Evolutionary conservation across 805 yeast species (phyloP).

Genomic region (Isabelozyma pseudorhagii): DNA sequence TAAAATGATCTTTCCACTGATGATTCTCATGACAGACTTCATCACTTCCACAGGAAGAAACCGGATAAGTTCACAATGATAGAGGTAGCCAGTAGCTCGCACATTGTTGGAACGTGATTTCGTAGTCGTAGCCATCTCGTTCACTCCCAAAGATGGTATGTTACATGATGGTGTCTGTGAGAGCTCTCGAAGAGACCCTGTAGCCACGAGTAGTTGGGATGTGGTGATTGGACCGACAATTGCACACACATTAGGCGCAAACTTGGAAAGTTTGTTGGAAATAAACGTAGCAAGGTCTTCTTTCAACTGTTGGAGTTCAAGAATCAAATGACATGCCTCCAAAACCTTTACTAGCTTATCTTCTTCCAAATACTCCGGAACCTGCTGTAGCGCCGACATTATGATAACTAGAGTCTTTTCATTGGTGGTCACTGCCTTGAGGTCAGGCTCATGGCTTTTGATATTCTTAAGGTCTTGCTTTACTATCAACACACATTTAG

Average conservation of each 20-base stretch:
- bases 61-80: conserved; percentile 56
- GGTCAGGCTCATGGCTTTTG: conserved; percentile 25
- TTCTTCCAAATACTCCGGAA: conserved; percentile 17
- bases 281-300: conserved; percentile 49
- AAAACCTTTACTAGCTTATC: conserved; percentile 35
- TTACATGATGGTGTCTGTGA: conserved; percentile 80
- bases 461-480: conserved; percentile 44
- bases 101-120: conserved; percentile 35
- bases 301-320: conserved; percentile 43
- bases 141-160: conserved; percentile 69
- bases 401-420: conserved; percentile 71
- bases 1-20: conserved; percentile 74
- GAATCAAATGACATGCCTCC: conserved; percentile 46
- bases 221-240: conserved; percentile 72
- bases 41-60: conserved; percentile 55
- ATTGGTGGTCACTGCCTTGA: conserved; percentile 46
- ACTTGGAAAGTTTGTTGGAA: conserved; percentile 48
- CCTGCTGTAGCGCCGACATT: conserved; percentile 63
- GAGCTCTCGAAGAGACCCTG: conserved; percentile 67
- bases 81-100: conserved; percentile 69
- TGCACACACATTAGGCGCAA: conserved; percentile 79
- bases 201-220: conserved; percentile 64
- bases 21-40: conserved; percentile 70
- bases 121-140: conserved; percentile 30
- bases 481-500: conserved; percentile 47